Evolutionary conservation across 805 yeast genomes (phyloP).

Genomic region (Candida nitratophila): DNA sequence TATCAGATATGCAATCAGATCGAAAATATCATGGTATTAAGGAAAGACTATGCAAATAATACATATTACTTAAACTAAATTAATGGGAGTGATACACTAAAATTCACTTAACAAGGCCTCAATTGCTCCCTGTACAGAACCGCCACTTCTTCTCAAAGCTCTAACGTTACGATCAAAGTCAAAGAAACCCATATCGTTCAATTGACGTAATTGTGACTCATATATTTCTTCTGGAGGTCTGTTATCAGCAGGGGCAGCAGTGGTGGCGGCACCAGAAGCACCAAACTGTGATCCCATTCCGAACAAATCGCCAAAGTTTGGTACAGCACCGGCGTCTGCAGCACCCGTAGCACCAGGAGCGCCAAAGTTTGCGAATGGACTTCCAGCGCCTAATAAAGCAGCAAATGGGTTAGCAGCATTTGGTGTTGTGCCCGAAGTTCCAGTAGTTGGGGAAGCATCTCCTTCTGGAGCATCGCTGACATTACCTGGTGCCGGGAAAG

Average conservation of each 20-base stretch:
- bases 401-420: conserved; percentile 42
- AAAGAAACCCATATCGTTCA: conserved; percentile 79
- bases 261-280: conserved; percentile 42
- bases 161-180: conserved; percentile 89
- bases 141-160: conserved; percentile 92
- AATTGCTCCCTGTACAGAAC: conserved; percentile 94
- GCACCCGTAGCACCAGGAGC: conserved; percentile 16
- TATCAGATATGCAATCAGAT: too few species aligned
- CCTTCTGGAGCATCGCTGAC: conserved; percentile 14
- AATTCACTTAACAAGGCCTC: conserved; percentile 70
- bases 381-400: conserved; percentile 29
- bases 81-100: background rate
- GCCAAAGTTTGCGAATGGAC: conserved; percentile 31
- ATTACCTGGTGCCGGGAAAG: conserved; percentile 47
- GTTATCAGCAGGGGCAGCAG: conserved; percentile 54
- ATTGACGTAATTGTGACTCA: conserved; percentile 63
- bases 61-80: too few species aligned
- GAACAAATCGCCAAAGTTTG: conserved; percentile 38
- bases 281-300: conserved; percentile 67
- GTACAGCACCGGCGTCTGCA: conserved; percentile 21
- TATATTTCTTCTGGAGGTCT: conserved; percentile 79
- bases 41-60: too few species aligned
- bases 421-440: background rate
- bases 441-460: conserved; percentile 2
- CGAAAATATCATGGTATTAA: too few species aligned